phyloP scores from a whole-genome alignment of 768 basidiomycete genomes.

The Lentinus tigrinus region DNA sequence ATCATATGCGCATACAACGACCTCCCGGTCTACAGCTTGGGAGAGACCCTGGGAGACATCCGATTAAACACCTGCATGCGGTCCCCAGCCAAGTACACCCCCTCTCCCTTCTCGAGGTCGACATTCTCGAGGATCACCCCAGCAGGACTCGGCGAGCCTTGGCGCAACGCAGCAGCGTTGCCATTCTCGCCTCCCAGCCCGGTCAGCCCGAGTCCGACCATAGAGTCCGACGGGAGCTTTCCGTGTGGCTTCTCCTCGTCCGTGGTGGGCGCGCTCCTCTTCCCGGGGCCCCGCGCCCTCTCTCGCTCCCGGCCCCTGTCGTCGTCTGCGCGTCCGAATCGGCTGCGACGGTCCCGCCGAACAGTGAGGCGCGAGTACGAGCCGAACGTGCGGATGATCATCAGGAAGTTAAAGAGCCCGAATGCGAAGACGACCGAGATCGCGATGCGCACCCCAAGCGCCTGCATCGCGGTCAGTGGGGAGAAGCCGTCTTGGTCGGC shows the following conservation, averaged over 20 bases:
- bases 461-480: constrained; percentile 37
- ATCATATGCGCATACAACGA: background rate
- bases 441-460: constrained; percentile 52
- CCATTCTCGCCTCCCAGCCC: constrained; percentile 15
- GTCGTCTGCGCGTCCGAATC: constrained; percentile 4
- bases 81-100: constrained; percentile 13
- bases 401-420: constrained; percentile 58
- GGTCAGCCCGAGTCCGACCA: constrained; percentile 18
- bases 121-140: constrained; percentile 17
- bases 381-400: constrained; percentile 63
- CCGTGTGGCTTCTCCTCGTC: constrained; percentile 10
- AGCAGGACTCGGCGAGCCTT: constrained; percentile 10
- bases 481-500: constrained; percentile 34
- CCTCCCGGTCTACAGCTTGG: constrained; percentile 14
- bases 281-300: constrained; percentile 7
- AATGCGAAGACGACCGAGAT: constrained; percentile 54
- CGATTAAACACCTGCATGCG: constrained; percentile 1
- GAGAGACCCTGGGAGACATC: constrained; percentile 16
- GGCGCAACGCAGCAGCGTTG: background rate
- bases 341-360: constrained; percentile 8
- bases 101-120: constrained; percentile 22
- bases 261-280: background rate
- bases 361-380: constrained; percentile 42
- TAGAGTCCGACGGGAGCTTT: constrained; percentile 14
- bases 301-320: constrained; percentile 14